phyloP scores from a whole-genome alignment of 352 stramenopile genomes.

The Peronospora destructor region DNA sequence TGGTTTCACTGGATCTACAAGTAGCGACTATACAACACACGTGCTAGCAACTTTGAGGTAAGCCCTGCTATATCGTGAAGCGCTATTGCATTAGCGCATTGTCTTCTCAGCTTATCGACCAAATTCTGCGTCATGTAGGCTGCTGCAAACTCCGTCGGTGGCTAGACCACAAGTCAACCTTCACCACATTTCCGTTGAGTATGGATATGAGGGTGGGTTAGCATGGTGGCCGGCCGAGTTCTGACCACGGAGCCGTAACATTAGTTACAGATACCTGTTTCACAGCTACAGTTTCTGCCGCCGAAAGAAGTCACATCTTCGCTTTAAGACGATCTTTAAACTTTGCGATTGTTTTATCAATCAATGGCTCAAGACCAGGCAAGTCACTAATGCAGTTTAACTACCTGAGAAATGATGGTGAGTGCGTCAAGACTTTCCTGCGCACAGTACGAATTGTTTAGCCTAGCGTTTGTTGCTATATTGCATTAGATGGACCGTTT shows the following conservation, averaged over 20 bases:
- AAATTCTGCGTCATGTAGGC: conserved; percentile 39
- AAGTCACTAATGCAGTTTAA: too few relatives aligned
- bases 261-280: conserved; percentile 35
- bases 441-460: conserved; percentile 35
- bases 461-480: conserved; percentile 29
- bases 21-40: too few relatives aligned
- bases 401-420: conserved; percentile 32
- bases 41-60: too few relatives aligned
- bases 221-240: conserved; percentile 36
- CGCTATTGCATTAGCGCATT: too few relatives aligned
- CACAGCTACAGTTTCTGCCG: conserved; percentile 40
- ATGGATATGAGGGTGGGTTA: too few relatives aligned
- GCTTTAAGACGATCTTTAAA: conserved; percentile 28
- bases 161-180: conserved; percentile 20
- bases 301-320: conserved; percentile 33
- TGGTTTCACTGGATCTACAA: too few relatives aligned
- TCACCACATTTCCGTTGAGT: conserved; percentile 22
- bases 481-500: conserved; percentile 16
- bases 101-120: too few relatives aligned
- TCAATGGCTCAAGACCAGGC: too few relatives aligned
- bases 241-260: conserved; percentile 50
- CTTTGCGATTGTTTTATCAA: conserved; percentile 23
- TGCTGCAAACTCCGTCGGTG: conserved; percentile 23
- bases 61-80: too few relatives aligned
- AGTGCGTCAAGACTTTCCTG: conserved; percentile 27